Evolutionary conservation across 2,329 filamentous ascomycete genomes (phyloP), one percentile per base, ranked within the genome.

Genomic region (Monilinia fructicola): DNA sequence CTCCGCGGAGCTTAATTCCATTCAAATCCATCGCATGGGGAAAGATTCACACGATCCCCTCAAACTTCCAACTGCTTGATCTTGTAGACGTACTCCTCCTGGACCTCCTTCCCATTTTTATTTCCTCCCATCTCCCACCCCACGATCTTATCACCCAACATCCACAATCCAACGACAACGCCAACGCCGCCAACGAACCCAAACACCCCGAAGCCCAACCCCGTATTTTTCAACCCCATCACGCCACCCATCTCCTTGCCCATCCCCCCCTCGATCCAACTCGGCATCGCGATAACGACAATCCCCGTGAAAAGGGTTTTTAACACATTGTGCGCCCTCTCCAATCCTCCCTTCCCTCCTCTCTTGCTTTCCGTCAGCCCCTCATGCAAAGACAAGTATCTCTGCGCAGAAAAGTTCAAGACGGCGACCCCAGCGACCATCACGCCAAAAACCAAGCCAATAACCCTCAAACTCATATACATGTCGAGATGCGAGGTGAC

Each of bases 211-310:
- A 59, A 26, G 0, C 55, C 55, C 1, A 46, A 10, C 26, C 55
- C 55, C 26, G 55, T 59, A 59, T 59, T 40, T 26, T 35, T 60
- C 12, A 60, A 23, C 1, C 42, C 56, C 56, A 60, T 60, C 3
- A 48, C 42, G 0, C 42, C 56, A 1, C 42, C 56, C 56, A 60
- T 60, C 3, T 60, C 28, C 21, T 11, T 14, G 0, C 26, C 42
- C 26, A 60, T 48, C 12, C 42, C 56, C 3, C 44, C 42, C 0
- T 60, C 56, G 0, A 60, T 18, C 42, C 56, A 60, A 4, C 21
- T 18, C 26, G 56, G 56, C 44, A 48, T 48, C 3, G 42, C 42
- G 0, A 48, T 23, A 2, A 48, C 9, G 2, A 60, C 4, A 3
- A 48, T 23, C 2, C 42, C 56, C 7, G 42, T 60, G 1, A 60